Evolutionary conservation across 208 protist genomes (phyloP), one percentile per base, ranked within the genome.

Genomic region (Naegleria lovaniensis): DNA sequence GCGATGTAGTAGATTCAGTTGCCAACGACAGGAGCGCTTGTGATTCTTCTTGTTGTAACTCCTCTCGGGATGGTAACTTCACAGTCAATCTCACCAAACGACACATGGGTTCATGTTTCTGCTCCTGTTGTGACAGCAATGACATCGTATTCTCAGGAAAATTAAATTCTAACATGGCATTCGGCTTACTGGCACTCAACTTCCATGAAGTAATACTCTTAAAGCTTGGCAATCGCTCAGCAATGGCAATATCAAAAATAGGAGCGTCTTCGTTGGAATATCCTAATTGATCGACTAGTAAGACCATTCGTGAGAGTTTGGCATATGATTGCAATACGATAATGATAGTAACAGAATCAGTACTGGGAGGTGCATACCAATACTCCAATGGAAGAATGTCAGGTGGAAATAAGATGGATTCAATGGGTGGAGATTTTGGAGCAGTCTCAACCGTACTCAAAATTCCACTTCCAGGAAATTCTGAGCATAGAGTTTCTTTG

Each of bases 401-500:
- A 41, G 19, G 41, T 67, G 41, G 48, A 29, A 87, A 87, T 39
- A 89, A n/a, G 25, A 89, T 89, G 0, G 33, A 33, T 67, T 89
- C 85, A 40, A 89, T 89, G 6, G 85, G 85, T 43, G 41, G 13
- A 5, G 85, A 89, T n/a, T 13, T 41, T 0, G 19, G n/a, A 40
- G 22, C 19, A 29, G 85, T 89, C 0, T 52, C 85, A 75, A 89
- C 85, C 5, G 43, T 41, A 67, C 48, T 67, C 39, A 89, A 89
- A 41, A 89, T 89, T 29, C 85, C 85, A 89, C n/a, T 40, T 25
- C 15, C 16, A 38, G 85, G 85, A 40, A 89, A 89, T 67, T 67
- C 51, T 13, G 25, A 41, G 0, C 51, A 38, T 13, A 36, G 33
- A n/a, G 41, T 67, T 67, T 89, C 85, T 19, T 89, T 38, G 1